Evolutionary conservation across 2,329 filamentous ascomycete species (phyloP), one percentile per base, ranked within the genome.

Genomic region (Fusarium palustre): DNA sequence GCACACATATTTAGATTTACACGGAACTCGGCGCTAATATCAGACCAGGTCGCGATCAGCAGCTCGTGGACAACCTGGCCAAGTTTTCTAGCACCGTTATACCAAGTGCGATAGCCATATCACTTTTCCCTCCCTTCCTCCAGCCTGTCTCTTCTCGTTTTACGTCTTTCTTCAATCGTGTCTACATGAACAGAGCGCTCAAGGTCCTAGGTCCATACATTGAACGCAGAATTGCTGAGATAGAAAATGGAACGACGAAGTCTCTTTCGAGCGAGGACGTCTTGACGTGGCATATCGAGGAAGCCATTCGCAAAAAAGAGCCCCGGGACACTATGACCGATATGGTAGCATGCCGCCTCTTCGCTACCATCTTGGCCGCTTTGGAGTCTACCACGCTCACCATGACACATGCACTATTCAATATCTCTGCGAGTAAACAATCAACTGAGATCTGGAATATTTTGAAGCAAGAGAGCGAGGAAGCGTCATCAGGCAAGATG

Each of bases 1-100:
- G 0, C n/a, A 5, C 4, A 2, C 16, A 5, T 22, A 13, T 2
- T 1, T n/a, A n/a, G n/a, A n/a, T n/a, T 7, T 9, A 4, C 3
- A 1, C 0, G 11, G 7, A 8, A 33, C 3, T 1, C 16, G n/a
- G 1, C 1, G 11, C n/a, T 22, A n/a, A 41, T 7, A 0, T 1
- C 2, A 13, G 15, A 4, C 2, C 0, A 50, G 33, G n/a, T 1
- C 16, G 25, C 0, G 20, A 56, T 3, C 9, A 25, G 9, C n/a
- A 50, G 3, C 53, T 55, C 0, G 12, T 55, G 2, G 12, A 31
- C 1, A 50, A 13, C 2, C 2, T 50, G 2, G 46, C 25, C 4
- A 24, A 28, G 7, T 18, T 24, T 3, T 55, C 53, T 0, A 8
- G 16, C 0, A 38, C 24, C 0, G 25, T 55, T 1, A 39, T 55